Evolutionary conservation across 1,284 basidiomycete species (phyloP), one percentile per base, ranked within the genome.

Genomic region (Coriolopsis trogii): DNA sequence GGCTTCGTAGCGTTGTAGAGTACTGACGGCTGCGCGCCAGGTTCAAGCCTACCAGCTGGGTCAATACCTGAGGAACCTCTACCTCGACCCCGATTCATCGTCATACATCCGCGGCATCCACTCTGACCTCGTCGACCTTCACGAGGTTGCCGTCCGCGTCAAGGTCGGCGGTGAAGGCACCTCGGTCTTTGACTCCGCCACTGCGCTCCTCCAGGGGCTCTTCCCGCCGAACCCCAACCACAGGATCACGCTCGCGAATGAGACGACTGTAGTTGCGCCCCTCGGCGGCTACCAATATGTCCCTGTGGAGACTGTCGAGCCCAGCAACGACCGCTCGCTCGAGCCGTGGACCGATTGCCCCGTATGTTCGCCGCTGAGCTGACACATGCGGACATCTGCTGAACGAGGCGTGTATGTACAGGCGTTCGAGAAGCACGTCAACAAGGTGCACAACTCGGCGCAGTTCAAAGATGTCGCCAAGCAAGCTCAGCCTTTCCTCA

Each of bases 221-320:
- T 92, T 84, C 79, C 89, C 90, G 20, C 88, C 89, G 20, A 87
- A 79, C 65, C 71, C 75, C 31, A 74, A 79, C 41, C 85, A 88
- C 74, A 84, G 80, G 65, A 85, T 87, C 61, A 73, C 77, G 40
- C 81, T 93, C 15, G 91, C 92, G 8, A 92, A 95, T 60, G 90
- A 85, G 55, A 82, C 82, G 13, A 82, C 76, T 13, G 75, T 95
- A 40, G 70, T 82, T 8, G 86, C 89, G 16, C 90, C 90, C 29
- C 79, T 93, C n/a, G 80, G 81, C 8, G 92, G 93, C 1, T 95
- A 94, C 69, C 89, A 91, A 69, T 93, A 92, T 58, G 78, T 92
- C 47, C 89, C 89, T 8, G 87, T 92, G 30, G 84, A 91, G 73
- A 91, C 91, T 6, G 84, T 94, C 40, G 88, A 93, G 66, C 88